These are phyloP conservation scores for Boletus edulis DNA, from an alignment of 768 basidiomycete species.

Conservation along the genomic window DNA sequence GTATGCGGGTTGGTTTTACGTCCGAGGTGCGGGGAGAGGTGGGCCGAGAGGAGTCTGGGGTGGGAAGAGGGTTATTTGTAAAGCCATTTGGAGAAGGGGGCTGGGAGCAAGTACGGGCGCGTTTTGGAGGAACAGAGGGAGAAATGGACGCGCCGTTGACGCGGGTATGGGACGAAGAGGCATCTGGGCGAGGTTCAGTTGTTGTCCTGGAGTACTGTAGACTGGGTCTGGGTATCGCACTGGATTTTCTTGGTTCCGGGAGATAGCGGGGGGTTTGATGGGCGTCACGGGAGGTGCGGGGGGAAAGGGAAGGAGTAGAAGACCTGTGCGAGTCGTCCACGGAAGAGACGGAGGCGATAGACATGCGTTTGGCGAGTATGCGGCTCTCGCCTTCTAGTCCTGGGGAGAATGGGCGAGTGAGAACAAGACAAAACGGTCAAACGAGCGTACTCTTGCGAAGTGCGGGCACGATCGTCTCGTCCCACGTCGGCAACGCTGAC, in stretches of 20 bases:
- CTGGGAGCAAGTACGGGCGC: slow-evolving; percentile 64
- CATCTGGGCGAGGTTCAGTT: slow-evolving; percentile 19
- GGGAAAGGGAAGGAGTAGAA: slow-evolving; percentile 17
- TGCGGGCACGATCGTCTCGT: slow-evolving; percentile 79
- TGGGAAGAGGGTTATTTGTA: slow-evolving; percentile 29
- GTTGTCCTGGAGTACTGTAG: slow-evolving; percentile 37
- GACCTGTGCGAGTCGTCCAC: slow-evolving; percentile 41
- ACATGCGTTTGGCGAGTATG: slow-evolving; percentile 73
- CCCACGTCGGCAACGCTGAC: slow-evolving; percentile 57
- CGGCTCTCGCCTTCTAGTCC: slow-evolving; percentile 81
- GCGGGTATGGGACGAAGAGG: slow-evolving; percentile 24
- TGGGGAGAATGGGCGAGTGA: slow-evolving; percentile 28
- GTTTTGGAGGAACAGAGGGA: slow-evolving; percentile 39
- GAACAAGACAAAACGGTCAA: not conserved
- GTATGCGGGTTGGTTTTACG: slow-evolving; percentile 48
- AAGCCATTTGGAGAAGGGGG: slow-evolving; percentile 36
- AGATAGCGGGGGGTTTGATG: slow-evolving; percentile 16
- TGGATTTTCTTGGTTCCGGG: slow-evolving; percentile 34
- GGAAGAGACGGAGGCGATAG: slow-evolving; percentile 65
- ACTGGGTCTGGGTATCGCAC: slow-evolving; percentile 49
- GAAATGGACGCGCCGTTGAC: slow-evolving; percentile 30
- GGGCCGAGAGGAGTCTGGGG: slow-evolving; percentile 38
- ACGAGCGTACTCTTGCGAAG: slow-evolving; percentile 67
- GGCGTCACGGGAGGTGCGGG: slow-evolving; percentile 21
- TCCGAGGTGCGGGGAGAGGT: slow-evolving; percentile 44